Conservation (phyloP, 2,329 filamentous ascomycete species). For the Fusarium armeniacum region DNA sequence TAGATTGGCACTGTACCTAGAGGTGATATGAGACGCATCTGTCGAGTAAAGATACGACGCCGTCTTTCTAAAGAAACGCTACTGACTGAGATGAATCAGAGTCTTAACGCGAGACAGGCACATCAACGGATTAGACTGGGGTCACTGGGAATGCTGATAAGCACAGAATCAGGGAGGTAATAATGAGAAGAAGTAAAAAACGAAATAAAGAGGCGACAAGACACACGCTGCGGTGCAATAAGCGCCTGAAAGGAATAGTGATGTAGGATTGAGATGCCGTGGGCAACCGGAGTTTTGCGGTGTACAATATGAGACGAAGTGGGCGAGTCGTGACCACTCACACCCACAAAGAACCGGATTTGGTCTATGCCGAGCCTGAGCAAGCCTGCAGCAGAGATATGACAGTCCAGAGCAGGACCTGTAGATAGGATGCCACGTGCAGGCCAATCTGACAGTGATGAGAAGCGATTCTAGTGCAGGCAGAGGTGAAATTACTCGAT, state of each 20-base stretch:
- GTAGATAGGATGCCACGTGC: neutral
- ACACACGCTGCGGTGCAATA: neutral
- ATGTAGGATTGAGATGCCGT: constrained; percentile 15
- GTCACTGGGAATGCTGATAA: constrained; percentile 8
- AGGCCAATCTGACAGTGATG: neutral
- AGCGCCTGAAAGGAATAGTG: constrained; percentile 5
- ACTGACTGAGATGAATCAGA: constrained; percentile 24
- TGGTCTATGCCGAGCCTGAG: constrained; percentile 33
- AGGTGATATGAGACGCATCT: constrained; percentile 31
- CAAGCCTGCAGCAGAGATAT: constrained; percentile 36
- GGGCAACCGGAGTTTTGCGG: constrained; percentile 15
- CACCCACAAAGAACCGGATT: constrained; percentile 45
- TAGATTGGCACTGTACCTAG: constrained; percentile 30
- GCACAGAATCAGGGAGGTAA: neutral
- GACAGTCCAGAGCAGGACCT: constrained; percentile 25
- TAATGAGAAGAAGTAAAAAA: neutral
- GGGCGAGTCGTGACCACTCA: constrained; percentile 25
- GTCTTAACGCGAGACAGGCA: constrained; percentile 24
- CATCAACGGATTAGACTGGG: neutral
- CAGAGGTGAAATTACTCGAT: neutral
- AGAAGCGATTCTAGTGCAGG: neutral
- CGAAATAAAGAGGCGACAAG: neutral
- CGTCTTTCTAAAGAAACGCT: constrained; percentile 21
- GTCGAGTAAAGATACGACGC: constrained; percentile 10
- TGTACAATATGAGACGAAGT: constrained; percentile 24